Base-by-base conservation (phyloP, 1,284 basidiomycete genomes). In the Termitomyces sp. region DNA sequence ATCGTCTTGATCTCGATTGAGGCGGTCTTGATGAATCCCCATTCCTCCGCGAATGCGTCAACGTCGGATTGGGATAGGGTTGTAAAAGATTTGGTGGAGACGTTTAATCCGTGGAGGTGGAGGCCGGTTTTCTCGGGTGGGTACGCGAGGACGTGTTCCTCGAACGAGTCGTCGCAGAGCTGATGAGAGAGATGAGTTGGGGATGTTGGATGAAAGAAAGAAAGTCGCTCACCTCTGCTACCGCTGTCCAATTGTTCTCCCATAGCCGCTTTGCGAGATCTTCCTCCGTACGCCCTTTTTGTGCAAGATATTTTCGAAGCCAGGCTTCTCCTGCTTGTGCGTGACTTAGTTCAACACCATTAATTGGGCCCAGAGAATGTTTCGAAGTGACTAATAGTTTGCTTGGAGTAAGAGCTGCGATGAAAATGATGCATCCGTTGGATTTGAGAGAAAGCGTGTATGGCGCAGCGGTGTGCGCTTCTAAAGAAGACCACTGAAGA, bases 381-480 rank as follows among this genome's bases (percentile, higher is more conserved):
- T 99, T 99, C 0, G 93, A 97, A 0, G 94, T 93, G 52, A 98
- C 81, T 11, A 99, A 66, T 1, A 99, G 72, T 59, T 91, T 83
- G 0, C 72, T 71, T 0, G 86, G 80, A 0, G 88, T 87, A 3
- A 99, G 77, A 0, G 97, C 88, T 0, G 91, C 86, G 62, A 99
- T 88, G 71, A 99, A 94, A 62, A 99, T 97, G 68, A 99, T 94
- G 68, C 97, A 99, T 1, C 96, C 97, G 58, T 99, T 99, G 1
- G 93, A 93, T 69, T 99, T 99, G 57, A 96, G 79, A 0, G 96
- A 94, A 13, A 99, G 76, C 5, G 85, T 84, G 65, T 97, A 99
- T 0, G 95, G 92, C 0, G 88, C 71, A 0, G 75, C 72, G 0
- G 94, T 94, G 58, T 92, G 81, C 5, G 72, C 68, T 54, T 86